Evolutionary conservation across 768 basidiomycete species (phyloP).

Genomic region (Rhodotorula babjevae): DNA sequence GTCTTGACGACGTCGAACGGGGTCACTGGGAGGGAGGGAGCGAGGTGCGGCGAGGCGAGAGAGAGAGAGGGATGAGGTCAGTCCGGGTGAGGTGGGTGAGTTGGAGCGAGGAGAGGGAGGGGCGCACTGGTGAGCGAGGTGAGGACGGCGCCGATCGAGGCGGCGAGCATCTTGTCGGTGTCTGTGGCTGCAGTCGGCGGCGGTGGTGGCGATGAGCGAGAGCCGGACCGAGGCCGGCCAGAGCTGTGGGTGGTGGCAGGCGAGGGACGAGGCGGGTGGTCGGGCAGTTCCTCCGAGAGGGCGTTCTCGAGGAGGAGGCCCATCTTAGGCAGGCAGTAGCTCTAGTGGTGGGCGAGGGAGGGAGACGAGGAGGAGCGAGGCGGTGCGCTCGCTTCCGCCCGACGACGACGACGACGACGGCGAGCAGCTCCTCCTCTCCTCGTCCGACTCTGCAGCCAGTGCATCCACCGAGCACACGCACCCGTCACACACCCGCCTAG

Average conservation of each 20-base stretch:
- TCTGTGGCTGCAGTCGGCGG: neutral
- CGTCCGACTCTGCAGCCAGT: too few relatives aligned
- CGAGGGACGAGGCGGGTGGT: neutral
- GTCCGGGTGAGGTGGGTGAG: neutral
- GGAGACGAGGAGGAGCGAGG: neutral
- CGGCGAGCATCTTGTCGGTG: constrained; percentile 40
- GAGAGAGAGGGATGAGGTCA: neutral
- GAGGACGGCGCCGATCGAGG: constrained; percentile 38
- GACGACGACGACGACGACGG: too few relatives aligned
- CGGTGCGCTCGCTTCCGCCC: too few relatives aligned
- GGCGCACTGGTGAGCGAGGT: constrained; percentile 41
- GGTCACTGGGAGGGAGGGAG: constrained; percentile 65
- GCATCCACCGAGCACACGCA: too few relatives aligned
- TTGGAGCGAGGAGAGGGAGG: neutral
- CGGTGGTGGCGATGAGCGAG: neutral
- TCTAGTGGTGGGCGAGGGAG: neutral
- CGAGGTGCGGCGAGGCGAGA: neutral
- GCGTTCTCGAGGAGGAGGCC: constrained; percentile 20
- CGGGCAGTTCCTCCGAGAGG: constrained; percentile 15
- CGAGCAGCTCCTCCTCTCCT: too few relatives aligned
- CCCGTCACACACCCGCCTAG: too few relatives aligned
- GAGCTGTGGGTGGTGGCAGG: neutral
- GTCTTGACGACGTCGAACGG: constrained; percentile 99
- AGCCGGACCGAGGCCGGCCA: neutral
- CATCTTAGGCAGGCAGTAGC: neutral